Conservation (phyloP, 228 moss, liverwort and hornwort species). For the Sphagnum magellanicum region DNA sequence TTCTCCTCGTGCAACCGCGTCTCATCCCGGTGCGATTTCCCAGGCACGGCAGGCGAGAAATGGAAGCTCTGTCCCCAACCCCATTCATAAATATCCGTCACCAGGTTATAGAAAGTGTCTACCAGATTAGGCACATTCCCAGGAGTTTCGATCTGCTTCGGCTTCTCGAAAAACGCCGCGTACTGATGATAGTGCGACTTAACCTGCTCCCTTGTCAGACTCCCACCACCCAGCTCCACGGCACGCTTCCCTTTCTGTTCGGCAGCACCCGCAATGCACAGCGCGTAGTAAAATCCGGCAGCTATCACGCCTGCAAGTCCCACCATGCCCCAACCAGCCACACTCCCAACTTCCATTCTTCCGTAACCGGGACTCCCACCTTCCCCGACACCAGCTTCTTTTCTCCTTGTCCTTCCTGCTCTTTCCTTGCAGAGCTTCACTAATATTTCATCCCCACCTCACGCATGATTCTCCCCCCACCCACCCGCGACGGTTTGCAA, state of each 20-base stretch:
- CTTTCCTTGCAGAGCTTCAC: no score
- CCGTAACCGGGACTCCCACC: no score
- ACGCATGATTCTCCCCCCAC: no score
- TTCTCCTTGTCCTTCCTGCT: no score
- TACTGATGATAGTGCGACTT: constrained; percentile 86
- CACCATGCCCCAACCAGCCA: constrained; percentile 54
- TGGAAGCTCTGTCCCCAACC: constrained; percentile 99
- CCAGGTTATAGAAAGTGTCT: constrained; percentile 95
- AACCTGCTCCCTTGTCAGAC: constrained; percentile 72
- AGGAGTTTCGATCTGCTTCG: constrained; percentile 90
- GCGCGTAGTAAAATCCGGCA: constrained; percentile 58
- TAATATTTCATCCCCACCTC: no score
- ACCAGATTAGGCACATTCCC: constrained; percentile 93
- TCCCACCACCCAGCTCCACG: constrained; percentile 77
- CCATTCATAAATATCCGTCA: constrained; percentile 98
- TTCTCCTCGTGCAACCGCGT: constrained; percentile 90
- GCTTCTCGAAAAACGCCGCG: constrained; percentile 85
- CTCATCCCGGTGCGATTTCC: constrained; percentile 78
- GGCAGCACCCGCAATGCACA: constrained; percentile 72
- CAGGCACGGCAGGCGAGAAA: constrained; percentile 81
- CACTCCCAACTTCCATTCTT: no score
- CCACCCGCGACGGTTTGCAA: no score
- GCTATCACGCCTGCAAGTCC: constrained; percentile 66
- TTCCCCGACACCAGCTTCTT: no score
- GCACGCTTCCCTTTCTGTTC: constrained; percentile 85